Evolutionary conservation across 352 stramenopile species (phyloP).

Genomic region (Pythium phragmitis): DNA sequence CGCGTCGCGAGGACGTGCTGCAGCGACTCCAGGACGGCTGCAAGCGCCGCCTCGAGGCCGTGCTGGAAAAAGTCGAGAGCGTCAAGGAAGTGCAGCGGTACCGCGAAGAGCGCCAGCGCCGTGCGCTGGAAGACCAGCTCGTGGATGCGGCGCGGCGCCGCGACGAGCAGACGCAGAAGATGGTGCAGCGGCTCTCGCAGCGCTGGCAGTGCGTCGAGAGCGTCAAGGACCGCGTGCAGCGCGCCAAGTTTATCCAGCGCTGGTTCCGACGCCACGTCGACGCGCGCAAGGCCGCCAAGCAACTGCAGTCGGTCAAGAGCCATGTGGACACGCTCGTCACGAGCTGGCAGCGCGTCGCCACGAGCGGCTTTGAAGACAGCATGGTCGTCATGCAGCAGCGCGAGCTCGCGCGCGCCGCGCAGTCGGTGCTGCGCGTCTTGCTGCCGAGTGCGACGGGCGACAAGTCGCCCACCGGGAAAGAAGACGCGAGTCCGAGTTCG

Average conservation of each 20-base stretch:
- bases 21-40: conserved; percentile 45
- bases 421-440: conserved; percentile 57
- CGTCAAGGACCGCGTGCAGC: conserved; percentile 57
- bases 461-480: conserved; percentile 15
- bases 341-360: conserved; percentile 44
- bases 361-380: conserved; percentile 49
- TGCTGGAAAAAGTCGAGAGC: conserved; percentile 54
- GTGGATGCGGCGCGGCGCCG: conserved; percentile 46
- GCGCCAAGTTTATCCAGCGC: conserved; percentile 73
- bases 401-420: conserved; percentile 44
- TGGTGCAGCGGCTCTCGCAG: conserved; percentile 45
- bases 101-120: conserved; percentile 36
- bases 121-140: conserved; percentile 46
- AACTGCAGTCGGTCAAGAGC: conserved; percentile 34
- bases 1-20: conserved; percentile 45
- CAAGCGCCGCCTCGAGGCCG: conserved; percentile 40
- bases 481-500: conserved; percentile 17
- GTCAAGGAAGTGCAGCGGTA: conserved; percentile 46
- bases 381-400: conserved; percentile 67
- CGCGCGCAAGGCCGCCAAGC: conserved; percentile 37
- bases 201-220: conserved; percentile 73
- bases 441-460: conserved; percentile 26
- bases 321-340: conserved; percentile 41
- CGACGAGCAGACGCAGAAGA: conserved; percentile 49
- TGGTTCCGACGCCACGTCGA: conserved; percentile 62